Evolutionary conservation across 345 rosid genomes (phyloP).

Genomic region (Dovyalis caffra): DNA sequence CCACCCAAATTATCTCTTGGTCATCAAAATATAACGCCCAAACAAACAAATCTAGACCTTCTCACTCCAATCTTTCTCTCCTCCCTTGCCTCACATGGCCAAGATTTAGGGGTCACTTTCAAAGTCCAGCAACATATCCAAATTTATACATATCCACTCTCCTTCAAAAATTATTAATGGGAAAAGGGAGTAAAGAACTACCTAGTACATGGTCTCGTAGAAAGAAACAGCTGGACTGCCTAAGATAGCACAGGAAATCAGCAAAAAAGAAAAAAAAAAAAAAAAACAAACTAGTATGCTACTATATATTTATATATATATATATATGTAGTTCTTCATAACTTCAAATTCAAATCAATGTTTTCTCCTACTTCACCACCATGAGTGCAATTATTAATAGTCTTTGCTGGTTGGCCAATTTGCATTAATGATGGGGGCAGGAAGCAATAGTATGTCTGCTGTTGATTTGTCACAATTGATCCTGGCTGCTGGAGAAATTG

Average conservation of each 20-base stretch:
- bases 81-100: neutral
- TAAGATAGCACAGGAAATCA: neutral
- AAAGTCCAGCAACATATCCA: too few species aligned
- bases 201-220: too few species aligned
- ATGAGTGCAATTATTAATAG: conserved; percentile 8
- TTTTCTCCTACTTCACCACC: conserved; percentile 35
- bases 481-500: conserved; percentile 12
- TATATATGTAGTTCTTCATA: conserved; percentile 12
- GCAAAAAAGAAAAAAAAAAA: neutral
- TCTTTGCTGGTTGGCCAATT: conserved; percentile 19
- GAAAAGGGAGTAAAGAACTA: too few species aligned
- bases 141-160: too few species aligned
- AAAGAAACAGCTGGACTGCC: neutral
- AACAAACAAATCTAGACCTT: neutral
- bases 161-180: too few species aligned
- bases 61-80: neutral
- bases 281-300: neutral
- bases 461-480: conserved; percentile 11
- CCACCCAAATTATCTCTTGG: too few species aligned
- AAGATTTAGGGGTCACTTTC: too few species aligned
- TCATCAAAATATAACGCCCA: too few species aligned
- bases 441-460: conserved; percentile 36
- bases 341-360: conserved; percentile 54
- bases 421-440: conserved; percentile 34
- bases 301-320: neutral